Evolutionary conservation across 306 rosid species (phyloP).

Genomic region (Boehmeria nivea): DNA sequence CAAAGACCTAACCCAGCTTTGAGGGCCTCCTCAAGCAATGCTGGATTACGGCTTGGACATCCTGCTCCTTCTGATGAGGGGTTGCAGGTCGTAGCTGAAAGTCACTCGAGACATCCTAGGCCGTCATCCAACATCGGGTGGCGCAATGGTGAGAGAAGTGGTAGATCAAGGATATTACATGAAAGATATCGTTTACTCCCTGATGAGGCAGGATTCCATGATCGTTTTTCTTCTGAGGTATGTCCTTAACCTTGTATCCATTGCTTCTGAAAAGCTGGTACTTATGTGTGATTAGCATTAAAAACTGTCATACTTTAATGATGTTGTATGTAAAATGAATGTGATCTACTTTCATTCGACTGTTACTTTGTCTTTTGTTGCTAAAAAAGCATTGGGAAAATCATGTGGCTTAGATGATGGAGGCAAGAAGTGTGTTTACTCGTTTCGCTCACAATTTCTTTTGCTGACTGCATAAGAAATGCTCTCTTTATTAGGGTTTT

Average conservation of each 20-base stretch:
- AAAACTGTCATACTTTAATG: too few relatives aligned
- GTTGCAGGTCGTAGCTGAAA: constrained; percentile 52
- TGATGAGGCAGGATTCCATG: constrained; percentile 42
- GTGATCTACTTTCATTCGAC: too few relatives aligned
- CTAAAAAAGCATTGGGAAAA: too few relatives aligned
- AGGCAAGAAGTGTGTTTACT: too few relatives aligned
- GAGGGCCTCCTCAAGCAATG: constrained; percentile 54
- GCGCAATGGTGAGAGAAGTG: constrained; percentile 56
- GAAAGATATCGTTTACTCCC: constrained; percentile 47
- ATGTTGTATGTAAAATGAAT: too few relatives aligned
- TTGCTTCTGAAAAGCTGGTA: too few relatives aligned
- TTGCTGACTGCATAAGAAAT: neutral
- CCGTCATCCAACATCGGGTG: constrained; percentile 42
- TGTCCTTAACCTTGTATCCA: too few relatives aligned
- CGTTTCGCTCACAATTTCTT: too few relatives aligned
- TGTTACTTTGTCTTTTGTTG: too few relatives aligned
- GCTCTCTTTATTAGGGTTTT: constrained; percentile 46
- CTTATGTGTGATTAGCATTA: too few relatives aligned
- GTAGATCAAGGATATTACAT: constrained; percentile 61
- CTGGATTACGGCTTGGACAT: constrained; percentile 43
- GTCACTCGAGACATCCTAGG: constrained; percentile 59
- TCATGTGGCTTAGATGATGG: too few relatives aligned
- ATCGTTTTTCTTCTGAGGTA: constrained; percentile 54
- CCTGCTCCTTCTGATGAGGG: constrained; percentile 55
- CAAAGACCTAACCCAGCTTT: constrained; percentile 57